Conservation (phyloP, 106 monocot genomes). For the Allium cepa region DNA sequence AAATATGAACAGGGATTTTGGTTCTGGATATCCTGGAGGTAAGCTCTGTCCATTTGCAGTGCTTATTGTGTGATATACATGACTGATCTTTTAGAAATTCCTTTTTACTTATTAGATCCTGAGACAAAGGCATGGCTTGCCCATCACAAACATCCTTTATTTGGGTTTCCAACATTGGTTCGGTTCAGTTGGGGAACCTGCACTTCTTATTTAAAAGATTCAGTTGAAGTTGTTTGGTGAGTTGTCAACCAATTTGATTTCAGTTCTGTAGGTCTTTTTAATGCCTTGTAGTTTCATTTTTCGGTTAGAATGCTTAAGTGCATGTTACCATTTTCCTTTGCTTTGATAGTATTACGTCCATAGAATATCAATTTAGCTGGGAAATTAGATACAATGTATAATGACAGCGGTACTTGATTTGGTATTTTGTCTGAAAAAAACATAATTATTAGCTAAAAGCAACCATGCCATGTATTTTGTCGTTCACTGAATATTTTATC, state of each 20-base stretch:
- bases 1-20: slow-evolving; percentile 63
- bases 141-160: slow-evolving; percentile 70
- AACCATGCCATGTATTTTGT: too few relatives aligned
- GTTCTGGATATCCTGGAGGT: slow-evolving; percentile 86
- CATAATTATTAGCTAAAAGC: too few relatives aligned
- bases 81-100: neutral
- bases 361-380: too few relatives aligned
- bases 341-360: too few relatives aligned
- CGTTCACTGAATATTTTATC: too few relatives aligned
- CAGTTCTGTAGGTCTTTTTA: neutral
- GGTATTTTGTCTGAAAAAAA: too few relatives aligned
- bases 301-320: neutral
- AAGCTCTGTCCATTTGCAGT: slow-evolving; percentile 2
- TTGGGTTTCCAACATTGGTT: slow-evolving; percentile 88
- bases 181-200: slow-evolving; percentile 98
- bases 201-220: slow-evolving; percentile 58
- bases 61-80: neutral
- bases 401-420: too few relatives aligned
- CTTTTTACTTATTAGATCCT: slow-evolving; percentile 41
- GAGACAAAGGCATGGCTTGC: slow-evolving; percentile 84
- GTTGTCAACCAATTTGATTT: slow-evolving; percentile 1
- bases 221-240: slow-evolving; percentile 70
- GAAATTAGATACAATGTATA: too few relatives aligned
- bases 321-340: too few relatives aligned
- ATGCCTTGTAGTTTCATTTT: neutral